Evolutionary conservation across 83 land plant species (phyloP).

Genomic region (Picea mariana): DNA sequence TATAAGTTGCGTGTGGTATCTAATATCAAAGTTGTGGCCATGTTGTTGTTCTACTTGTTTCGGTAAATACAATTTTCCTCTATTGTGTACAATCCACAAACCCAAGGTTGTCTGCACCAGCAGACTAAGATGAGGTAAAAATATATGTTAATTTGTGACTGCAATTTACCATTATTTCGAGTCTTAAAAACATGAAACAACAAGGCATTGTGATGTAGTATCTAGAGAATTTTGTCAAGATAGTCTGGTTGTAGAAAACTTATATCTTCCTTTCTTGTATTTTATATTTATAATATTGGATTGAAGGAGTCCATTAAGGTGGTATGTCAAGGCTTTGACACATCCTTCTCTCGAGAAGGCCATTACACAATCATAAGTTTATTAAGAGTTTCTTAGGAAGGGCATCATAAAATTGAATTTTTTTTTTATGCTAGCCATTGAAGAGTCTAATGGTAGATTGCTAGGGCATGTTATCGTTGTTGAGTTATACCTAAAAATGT

Average conservation of each 20-base stretch:
- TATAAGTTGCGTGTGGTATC: too few species aligned
- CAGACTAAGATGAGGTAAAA: too few species aligned
- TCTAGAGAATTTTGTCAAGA: neutral
- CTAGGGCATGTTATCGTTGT: neutral
- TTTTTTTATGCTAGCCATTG: neutral
- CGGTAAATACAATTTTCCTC: too few species aligned
- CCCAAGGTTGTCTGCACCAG: too few species aligned
- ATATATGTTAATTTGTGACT: neutral
- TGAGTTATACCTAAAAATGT: neutral
- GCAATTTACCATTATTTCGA: neutral
- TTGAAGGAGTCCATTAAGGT: neutral
- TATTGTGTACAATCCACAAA: too few species aligned
- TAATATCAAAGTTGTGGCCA: too few species aligned
- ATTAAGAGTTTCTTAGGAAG: neutral
- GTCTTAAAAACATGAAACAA: neutral
- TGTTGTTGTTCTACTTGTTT: too few species aligned
- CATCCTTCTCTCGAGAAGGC: neutral
- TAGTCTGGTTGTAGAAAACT: neutral
- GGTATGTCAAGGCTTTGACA: neutral
- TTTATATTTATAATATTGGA: neutral
- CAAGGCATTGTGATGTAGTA: conserved; percentile 1
- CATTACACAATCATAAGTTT: neutral
- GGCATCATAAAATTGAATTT: neutral
- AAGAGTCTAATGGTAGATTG: neutral
- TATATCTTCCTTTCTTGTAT: neutral